These are phyloP conservation scores for Crepidotus variabilis DNA, from an alignment of 768 basidiomycete species.

Conservation along the genomic window DNA sequence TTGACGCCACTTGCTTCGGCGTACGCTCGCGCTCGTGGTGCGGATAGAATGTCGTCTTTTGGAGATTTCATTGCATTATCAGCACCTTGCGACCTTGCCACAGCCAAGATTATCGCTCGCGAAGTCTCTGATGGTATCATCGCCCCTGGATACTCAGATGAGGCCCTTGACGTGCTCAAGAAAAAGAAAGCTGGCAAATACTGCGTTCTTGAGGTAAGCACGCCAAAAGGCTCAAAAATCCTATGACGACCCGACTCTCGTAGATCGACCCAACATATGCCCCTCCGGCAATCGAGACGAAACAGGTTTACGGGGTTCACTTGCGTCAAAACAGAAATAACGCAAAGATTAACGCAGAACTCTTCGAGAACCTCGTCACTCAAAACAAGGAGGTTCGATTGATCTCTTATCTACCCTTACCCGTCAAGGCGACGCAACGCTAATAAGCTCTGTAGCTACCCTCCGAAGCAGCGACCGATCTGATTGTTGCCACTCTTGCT, in stretches of 20 bases:
- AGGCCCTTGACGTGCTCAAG: constrained; percentile 84
- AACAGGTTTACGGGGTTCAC: constrained; percentile 91
- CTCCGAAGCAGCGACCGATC: constrained; percentile 72
- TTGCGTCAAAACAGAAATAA: constrained; percentile 92
- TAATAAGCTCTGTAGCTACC: constrained; percentile 56
- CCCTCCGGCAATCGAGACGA: constrained; percentile 81
- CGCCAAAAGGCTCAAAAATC: not conserved
- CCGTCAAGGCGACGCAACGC: not conserved
- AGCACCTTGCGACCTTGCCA: constrained; percentile 87
- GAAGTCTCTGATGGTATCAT: constrained; percentile 99
- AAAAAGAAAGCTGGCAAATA: constrained; percentile 99
- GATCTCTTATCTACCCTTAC: not conserved
- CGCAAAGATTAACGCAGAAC: constrained; percentile 71
- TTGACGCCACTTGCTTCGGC: constrained; percentile 88
- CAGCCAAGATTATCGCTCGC: constrained; percentile 95
- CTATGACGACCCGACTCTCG: not conserved
- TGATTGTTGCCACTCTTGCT: constrained; percentile 94
- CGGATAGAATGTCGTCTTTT: constrained; percentile 99
- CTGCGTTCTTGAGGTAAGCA: constrained; percentile 84
- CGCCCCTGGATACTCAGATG: constrained; percentile 85
- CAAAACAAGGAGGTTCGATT: constrained; percentile 74
- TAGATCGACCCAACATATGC: constrained; percentile 88
- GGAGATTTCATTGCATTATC: constrained; percentile 98
- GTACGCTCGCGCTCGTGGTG: constrained; percentile 95
- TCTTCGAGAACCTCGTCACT: constrained; percentile 89